These are phyloP conservation scores for Trichoderma gamsii DNA, from an alignment of 495 filamentous ascomycete genomes.

Conservation along the genomic window DNA sequence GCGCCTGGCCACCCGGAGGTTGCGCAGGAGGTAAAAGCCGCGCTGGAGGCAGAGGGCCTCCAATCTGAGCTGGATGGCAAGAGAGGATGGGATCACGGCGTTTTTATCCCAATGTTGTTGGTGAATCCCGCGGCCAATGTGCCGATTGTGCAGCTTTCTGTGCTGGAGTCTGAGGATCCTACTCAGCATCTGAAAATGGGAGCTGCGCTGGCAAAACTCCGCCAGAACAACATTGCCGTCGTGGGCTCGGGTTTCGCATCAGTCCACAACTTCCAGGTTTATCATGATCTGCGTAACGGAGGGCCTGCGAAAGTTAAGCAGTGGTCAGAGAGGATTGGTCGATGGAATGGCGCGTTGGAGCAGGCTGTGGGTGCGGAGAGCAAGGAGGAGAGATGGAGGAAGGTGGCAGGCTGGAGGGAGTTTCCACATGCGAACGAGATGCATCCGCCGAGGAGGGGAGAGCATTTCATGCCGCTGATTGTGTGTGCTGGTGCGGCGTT, in stretches of 20 bases:
- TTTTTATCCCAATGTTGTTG: slow-evolving; percentile 30
- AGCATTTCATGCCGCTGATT: slow-evolving; percentile 63
- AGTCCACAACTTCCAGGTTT: slow-evolving; percentile 61
- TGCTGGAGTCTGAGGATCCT: slow-evolving; percentile 56
- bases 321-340: slow-evolving; percentile 37
- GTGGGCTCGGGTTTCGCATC: slow-evolving; percentile 63
- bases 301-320: slow-evolving; percentile 32
- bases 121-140: slow-evolving; percentile 34
- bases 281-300: slow-evolving; percentile 21
- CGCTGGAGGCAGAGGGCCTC: slow-evolving; percentile 21
- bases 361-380: slow-evolving; percentile 51
- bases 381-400: slow-evolving; percentile 36
- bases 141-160: slow-evolving; percentile 66
- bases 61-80: slow-evolving; percentile 22
- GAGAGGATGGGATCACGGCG: slow-evolving; percentile 38
- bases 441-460: slow-evolving; percentile 54
- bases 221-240: slow-evolving; percentile 58
- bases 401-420: slow-evolving; percentile 46
- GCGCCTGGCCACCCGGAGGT: slow-evolving; percentile 35
- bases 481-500: slow-evolving; percentile 56
- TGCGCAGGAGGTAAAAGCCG: slow-evolving; percentile 27
- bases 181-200: slow-evolving; percentile 59
- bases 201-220: slow-evolving; percentile 51
- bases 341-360: slow-evolving; percentile 60
- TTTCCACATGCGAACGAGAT: slow-evolving; percentile 56